Evolutionary conservation across 192 early-diverging fungal genomes (phyloP).

Genomic region (Radiomyces spectabilis): DNA sequence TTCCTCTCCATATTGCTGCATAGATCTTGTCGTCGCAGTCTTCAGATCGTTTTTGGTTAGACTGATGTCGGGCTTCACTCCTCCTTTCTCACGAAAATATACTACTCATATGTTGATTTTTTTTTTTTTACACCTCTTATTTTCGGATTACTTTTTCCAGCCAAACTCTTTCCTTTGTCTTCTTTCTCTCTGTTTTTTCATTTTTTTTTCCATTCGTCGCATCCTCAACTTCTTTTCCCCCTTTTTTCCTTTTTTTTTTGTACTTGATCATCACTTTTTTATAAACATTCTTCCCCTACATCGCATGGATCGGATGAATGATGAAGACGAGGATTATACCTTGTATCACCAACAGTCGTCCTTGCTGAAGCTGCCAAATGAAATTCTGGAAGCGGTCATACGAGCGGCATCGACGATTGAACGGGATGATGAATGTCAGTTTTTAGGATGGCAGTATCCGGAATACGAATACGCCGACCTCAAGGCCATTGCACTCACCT

Average conservation of each 20-base stretch:
- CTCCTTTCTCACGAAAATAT: no score
- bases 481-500: constrained; percentile 16
- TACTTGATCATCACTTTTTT: background rate
- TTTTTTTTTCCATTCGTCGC: background rate
- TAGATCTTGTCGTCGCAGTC: no score
- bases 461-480: constrained; percentile 15
- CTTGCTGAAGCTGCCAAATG: constrained; percentile 13
- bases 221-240: background rate
- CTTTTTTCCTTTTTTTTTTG: constrained; percentile 1
- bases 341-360: background rate
- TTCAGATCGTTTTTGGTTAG: no score
- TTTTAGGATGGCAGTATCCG: constrained; percentile 29
- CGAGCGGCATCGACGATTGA: background rate
- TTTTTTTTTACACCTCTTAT: no score
- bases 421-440: constrained; percentile 3
- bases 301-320: background rate
- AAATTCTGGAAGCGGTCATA: constrained; percentile 20
- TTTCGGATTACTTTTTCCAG: background rate
- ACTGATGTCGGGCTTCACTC: no score
- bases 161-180: background rate
- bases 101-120: no score
- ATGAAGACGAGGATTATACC: background rate
- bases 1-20: no score
- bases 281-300: background rate
- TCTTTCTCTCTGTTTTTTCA: background rate